Evolutionary conservation across 75 land plant genomes (phyloP).

Genomic region (Pinus albicaulis): DNA sequence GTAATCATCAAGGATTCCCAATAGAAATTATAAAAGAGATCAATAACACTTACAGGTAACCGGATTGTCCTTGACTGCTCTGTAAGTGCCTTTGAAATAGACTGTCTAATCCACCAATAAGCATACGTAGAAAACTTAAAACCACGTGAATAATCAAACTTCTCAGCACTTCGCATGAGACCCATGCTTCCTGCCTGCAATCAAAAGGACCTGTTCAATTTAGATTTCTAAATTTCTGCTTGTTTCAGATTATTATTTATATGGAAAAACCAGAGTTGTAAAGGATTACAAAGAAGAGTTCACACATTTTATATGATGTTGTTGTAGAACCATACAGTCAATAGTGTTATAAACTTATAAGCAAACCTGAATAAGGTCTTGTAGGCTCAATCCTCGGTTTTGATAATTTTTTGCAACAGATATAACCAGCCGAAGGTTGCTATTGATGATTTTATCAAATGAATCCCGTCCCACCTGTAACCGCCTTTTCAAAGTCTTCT

Average conservation of each 20-base stretch:
- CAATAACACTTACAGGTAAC: conserved; percentile 67
- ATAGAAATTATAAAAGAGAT: not conserved
- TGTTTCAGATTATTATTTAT: not conserved
- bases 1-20: not conserved
- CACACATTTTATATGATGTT: not conserved
- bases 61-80: conserved; percentile 76
- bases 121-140: conserved; percentile 97
- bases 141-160: conserved; percentile 87
- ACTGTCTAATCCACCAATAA: conserved; percentile 98
- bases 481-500: conserved; percentile 52
- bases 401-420: conserved; percentile 84
- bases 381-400: conserved; percentile 74
- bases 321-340: not conserved
- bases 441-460: conserved; percentile 80
- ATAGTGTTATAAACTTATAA: not conserved
- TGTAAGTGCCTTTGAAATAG: conserved; percentile 71
- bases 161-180: conserved; percentile 80
- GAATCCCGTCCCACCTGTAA: conserved; percentile 58
- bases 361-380: conserved; percentile 92
- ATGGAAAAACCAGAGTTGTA: not conserved
- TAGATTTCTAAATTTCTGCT: not conserved
- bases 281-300: not conserved
- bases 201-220: not conserved
- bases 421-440: conserved; percentile 88
- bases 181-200: conserved; percentile 92